Percentiles rank a stretch among this genome's conserved stretches.
Evolutionary conservation across 805 yeast genomes (phyloP).

Genomic region (Yamadazyma sp.): DNA sequence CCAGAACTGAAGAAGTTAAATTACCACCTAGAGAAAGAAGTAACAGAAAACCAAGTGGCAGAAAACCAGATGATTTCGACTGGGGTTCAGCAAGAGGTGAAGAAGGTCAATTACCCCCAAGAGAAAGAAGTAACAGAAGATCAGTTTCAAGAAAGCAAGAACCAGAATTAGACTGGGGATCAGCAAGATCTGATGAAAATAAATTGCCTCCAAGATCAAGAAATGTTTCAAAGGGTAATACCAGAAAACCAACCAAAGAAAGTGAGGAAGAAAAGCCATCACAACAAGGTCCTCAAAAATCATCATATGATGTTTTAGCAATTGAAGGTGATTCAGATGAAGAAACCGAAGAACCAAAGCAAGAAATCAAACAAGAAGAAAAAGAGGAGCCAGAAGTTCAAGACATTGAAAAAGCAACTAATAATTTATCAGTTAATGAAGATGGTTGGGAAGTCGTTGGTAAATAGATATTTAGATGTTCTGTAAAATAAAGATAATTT

Average conservation of each 20-base stretch:
- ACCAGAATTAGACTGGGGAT: slow-evolving; percentile 42
- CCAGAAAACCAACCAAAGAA: slow-evolving; percentile 11
- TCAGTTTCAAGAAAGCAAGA: slow-evolving; percentile 32
- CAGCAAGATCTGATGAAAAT: slow-evolving; percentile 36
- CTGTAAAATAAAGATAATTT: slow-evolving; percentile 6
- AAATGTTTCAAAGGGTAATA: slow-evolving; percentile 20
- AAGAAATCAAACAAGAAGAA: slow-evolving; percentile 5
- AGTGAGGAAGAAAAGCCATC: slow-evolving; percentile 20
- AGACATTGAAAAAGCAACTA: slow-evolving; percentile 24
- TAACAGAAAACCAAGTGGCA: slow-evolving; percentile 16
- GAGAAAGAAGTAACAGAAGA: slow-evolving; percentile 19
- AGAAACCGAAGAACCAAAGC: slow-evolving; percentile 12
- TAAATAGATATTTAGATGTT: slow-evolving; percentile 15
- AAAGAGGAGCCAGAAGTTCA: slow-evolving; percentile 8
- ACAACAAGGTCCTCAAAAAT: slow-evolving; percentile 30
- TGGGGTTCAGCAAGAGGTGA: slow-evolving; percentile 30
- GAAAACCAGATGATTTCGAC: slow-evolving; percentile 20
- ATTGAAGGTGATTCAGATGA: slow-evolving; percentile 31
- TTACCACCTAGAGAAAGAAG: slow-evolving; percentile 36
- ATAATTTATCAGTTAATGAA: slow-evolving; percentile 24
- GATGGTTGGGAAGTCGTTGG: slow-evolving; percentile 39
- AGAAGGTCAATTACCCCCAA: slow-evolving; percentile 18
- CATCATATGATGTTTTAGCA: slow-evolving; percentile 31
- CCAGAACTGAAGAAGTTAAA: slow-evolving; percentile 27
- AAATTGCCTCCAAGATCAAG: slow-evolving; percentile 19